Evolutionary conservation across 1,284 basidiomycete genomes (phyloP).

Genomic region (Ustilago trichophora): DNA sequence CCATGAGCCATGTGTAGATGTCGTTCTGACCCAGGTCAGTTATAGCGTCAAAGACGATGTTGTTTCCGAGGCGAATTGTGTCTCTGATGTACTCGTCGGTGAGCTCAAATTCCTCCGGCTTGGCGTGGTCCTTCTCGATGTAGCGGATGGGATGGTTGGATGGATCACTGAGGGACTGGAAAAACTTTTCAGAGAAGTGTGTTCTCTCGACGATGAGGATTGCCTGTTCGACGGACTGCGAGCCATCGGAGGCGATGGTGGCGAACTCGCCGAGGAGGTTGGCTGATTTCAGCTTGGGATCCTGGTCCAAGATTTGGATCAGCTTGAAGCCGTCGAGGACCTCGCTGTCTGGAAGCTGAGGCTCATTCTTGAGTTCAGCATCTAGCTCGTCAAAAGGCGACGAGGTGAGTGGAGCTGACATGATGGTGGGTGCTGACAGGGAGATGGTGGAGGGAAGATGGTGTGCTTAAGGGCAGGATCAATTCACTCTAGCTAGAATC

Average conservation of each 20-base stretch:
- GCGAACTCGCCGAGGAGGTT: slow-evolving; percentile 41
- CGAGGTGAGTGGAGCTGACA: too few relatives aligned
- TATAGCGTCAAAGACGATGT: slow-evolving; percentile 21
- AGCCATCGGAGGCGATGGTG: background rate
- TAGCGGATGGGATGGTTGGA: background rate
- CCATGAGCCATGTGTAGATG: slow-evolving; percentile 63
- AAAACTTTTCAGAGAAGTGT: slow-evolving; percentile 51
- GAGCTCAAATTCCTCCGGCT: background rate
- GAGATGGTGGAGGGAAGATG: too few relatives aligned
- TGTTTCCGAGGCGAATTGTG: background rate
- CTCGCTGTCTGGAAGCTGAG: background rate
- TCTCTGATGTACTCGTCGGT: background rate
- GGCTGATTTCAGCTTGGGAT: slow-evolving; percentile 43
- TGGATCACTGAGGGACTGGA: background rate
- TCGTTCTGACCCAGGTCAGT: slow-evolving; percentile 60
- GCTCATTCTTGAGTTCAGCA: too few relatives aligned
- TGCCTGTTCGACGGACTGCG: slow-evolving; percentile 23
- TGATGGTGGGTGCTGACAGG: too few relatives aligned
- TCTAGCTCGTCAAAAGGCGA: too few relatives aligned
- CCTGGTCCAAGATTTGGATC: slow-evolving; percentile 45
- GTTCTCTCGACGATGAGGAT: slow-evolving; percentile 62
- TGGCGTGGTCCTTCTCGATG: background rate
- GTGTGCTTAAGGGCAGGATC: too few relatives aligned
- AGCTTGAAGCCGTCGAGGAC: slow-evolving; percentile 53
- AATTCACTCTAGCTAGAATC: too few relatives aligned